Conservation (phyloP, 192 early-diverging fungal species). For the Phycomyces nitens region DNA sequence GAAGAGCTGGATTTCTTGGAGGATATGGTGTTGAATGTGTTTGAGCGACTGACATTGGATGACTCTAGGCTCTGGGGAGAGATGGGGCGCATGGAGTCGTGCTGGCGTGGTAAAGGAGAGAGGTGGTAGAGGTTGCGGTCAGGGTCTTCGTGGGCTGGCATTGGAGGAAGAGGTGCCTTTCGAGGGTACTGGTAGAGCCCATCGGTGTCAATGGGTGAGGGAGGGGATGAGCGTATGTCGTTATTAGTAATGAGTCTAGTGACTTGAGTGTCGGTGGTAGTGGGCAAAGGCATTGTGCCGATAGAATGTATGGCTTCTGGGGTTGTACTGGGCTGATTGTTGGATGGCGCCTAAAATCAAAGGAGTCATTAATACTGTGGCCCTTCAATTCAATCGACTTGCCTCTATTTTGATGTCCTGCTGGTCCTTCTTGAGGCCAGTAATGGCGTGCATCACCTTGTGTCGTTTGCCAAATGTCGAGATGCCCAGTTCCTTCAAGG, state of each 20-base stretch:
- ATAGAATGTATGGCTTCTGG: too few species aligned
- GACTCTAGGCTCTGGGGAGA: constrained; percentile 22
- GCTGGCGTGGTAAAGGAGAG: background rate
- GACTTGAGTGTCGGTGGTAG: background rate
- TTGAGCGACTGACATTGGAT: constrained; percentile 25
- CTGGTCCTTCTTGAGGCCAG: too few species aligned
- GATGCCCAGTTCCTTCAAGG: constrained; percentile 66
- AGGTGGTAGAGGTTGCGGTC: background rate
- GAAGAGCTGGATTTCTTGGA: constrained; percentile 18
- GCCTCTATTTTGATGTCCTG: constrained; percentile 38
- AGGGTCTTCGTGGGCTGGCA: background rate
- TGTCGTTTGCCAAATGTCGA: constrained; percentile 59
- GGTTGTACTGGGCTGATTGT: too few species aligned
- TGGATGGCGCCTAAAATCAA: too few species aligned
- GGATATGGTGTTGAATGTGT: constrained; percentile 33
- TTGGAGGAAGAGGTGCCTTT: constrained; percentile 29
- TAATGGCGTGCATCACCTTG: constrained; percentile 67
- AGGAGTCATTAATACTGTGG: too few species aligned
- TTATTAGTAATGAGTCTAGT: too few species aligned
- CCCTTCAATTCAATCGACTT: too few species aligned
- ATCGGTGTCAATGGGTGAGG: constrained; percentile 2
- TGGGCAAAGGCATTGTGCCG: too few species aligned
- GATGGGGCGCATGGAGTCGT: background rate
- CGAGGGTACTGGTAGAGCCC: constrained; percentile 26
- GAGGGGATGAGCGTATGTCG: background rate